Conservation (phyloP, 148 eudicot genomes). For the Tetragonia tetragonoides region DNA sequence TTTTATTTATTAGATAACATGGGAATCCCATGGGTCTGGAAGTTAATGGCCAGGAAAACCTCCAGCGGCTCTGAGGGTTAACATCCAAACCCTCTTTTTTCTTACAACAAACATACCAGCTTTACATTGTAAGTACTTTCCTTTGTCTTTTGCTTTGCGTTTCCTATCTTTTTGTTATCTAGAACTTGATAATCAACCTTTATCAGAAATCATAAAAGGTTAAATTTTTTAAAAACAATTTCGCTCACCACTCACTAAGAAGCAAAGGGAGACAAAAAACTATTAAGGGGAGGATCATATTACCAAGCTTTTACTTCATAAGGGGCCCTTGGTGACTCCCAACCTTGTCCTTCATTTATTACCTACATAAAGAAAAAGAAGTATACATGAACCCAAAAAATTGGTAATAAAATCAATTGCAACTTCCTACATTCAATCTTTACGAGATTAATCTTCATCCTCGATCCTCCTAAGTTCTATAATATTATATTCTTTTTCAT, state of each 20-base stretch:
- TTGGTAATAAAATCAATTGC: background rate
- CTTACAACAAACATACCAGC: background rate
- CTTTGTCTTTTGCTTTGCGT: no score
- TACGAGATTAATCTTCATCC: background rate
- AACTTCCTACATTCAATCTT: background rate
- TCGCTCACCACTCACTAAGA: background rate
- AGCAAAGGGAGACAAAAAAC: conserved; percentile 9
- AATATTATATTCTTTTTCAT: background rate
- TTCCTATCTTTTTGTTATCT: background rate
- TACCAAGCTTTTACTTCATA: conserved; percentile 95
- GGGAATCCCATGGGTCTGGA: no score
- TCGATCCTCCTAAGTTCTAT: background rate
- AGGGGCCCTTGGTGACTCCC: conserved; percentile 99
- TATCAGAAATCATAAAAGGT: background rate
- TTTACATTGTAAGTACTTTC: background rate
- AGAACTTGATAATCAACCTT: background rate
- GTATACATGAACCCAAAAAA: background rate
- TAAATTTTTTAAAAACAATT: background rate
- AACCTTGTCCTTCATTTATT: conserved; percentile 77
- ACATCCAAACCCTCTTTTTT: no score
- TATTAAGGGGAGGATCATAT: conserved; percentile 16
- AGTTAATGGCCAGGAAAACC: no score
- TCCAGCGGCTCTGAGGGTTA: no score
- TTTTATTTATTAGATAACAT: no score
- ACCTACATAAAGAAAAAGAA: conserved; percentile 45